phyloP scores from a whole-genome alignment of 495 filamentous ascomycete species.

The Articulospora tetracladia region DNA sequence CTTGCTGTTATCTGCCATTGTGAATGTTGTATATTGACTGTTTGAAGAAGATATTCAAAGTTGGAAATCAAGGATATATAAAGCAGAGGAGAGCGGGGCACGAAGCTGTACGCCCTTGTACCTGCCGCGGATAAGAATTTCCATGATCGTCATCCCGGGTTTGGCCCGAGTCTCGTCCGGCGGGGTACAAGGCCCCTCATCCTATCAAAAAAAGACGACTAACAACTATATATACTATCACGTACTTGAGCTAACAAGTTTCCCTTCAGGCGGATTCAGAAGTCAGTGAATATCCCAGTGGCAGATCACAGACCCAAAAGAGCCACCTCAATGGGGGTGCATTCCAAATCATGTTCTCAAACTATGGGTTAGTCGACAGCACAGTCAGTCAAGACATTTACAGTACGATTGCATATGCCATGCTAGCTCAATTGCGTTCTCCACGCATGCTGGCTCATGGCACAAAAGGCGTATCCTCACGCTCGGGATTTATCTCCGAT shows the following conservation, averaged over 20 bases:
- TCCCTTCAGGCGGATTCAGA: background rate
- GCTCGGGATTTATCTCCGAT: no score
- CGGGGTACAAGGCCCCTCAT: background rate
- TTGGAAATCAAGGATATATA: background rate
- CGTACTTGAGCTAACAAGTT: background rate
- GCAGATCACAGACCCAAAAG: no score
- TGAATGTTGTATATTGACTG: background rate
- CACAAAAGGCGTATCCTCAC: no score
- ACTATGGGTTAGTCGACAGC: no score
- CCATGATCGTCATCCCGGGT: background rate
- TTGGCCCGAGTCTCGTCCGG: background rate
- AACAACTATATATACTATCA: no score
- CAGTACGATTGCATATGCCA: no score
- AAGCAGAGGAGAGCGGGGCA: background rate
- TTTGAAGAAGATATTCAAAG: background rate
- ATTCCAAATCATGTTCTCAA: no score
- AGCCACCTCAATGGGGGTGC: no score
- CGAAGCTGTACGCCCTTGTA: background rate
- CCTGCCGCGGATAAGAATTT: background rate
- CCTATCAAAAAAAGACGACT: background rate
- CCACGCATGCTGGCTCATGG: no score
- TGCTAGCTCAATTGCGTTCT: no score
- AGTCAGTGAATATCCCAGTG: no score
- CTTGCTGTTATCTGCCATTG: conserved; percentile 29
- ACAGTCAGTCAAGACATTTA: no score